Conservation (phyloP, 73 alveolate species). For the Uronychia binucleata region DNA sequence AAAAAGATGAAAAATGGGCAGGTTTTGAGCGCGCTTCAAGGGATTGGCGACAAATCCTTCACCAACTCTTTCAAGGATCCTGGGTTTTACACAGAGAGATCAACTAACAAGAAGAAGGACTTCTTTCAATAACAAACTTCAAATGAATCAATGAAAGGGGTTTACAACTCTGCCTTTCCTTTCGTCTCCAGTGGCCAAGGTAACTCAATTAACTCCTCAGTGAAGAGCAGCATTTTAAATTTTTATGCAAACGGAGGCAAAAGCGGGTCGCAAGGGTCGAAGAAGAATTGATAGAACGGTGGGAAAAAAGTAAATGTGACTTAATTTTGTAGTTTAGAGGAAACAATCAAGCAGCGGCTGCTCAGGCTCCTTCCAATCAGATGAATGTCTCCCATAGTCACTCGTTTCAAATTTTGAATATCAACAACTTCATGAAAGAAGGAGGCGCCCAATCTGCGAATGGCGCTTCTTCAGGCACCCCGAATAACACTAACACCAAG, state of each 20-base stretch:
- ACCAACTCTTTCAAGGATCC: not conserved
- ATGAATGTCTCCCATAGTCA: not conserved
- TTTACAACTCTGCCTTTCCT: not conserved
- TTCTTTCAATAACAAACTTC: not conserved
- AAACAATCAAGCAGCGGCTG: not conserved
- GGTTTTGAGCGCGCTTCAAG: not conserved
- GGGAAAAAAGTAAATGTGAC: not conserved
- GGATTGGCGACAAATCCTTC: not conserved
- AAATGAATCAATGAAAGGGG: not conserved
- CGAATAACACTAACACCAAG: too few species aligned
- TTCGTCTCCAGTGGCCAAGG: not conserved
- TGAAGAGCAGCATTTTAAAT: not conserved
- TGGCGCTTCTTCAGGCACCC: too few species aligned
- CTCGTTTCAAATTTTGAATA: not conserved
- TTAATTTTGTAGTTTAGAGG: not conserved
- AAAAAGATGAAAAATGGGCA: not conserved
- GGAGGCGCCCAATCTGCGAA: too few species aligned
- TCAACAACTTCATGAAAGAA: not conserved
- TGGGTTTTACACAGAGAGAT: not conserved
- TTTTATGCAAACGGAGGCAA: not conserved
- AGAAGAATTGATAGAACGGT: not conserved
- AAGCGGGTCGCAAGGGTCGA: not conserved
- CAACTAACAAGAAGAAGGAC: not conserved
- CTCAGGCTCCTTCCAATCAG: not conserved
- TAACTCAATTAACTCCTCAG: not conserved